Conservation (phyloP, 2,329 filamentous ascomycete genomes). For the Ceratocystis harringtonii region DNA sequence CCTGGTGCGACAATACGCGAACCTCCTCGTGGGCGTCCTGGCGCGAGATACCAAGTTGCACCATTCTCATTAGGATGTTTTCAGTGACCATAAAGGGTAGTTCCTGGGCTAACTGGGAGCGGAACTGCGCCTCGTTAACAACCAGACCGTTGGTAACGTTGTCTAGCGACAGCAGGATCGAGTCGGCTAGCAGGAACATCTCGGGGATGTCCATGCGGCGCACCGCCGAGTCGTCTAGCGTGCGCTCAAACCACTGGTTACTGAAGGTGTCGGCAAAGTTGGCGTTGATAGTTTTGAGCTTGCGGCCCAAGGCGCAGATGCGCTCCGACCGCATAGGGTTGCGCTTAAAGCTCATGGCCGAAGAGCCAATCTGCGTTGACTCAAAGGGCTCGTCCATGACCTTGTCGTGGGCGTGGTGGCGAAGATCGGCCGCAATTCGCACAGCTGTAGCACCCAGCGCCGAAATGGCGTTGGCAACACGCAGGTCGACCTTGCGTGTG, state of each 20-base stretch:
- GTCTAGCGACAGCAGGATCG: conserved; percentile 50
- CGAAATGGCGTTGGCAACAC: conserved; percentile 64
- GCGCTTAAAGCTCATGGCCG: conserved; percentile 39
- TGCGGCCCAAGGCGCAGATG: conserved; percentile 32
- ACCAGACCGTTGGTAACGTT: conserved; percentile 55
- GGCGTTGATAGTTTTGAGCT: conserved; percentile 29
- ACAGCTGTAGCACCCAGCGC: conserved; percentile 62
- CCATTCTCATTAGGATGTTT: conserved; percentile 60
- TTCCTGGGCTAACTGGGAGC: conserved; percentile 52
- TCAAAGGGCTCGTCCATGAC: conserved; percentile 61
- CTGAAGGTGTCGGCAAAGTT: conserved; percentile 24
- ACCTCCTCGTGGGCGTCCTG: conserved; percentile 83
- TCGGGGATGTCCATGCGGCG: conserved; percentile 48
- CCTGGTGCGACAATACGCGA: conserved; percentile 65
- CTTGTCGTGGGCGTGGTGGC: conserved; percentile 60
- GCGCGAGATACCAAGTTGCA: conserved; percentile 52
- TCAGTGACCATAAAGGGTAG: conserved; percentile 72
- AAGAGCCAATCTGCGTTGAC: conserved; percentile 59
- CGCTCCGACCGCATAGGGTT: conserved; percentile 37
- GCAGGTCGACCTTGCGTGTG: conserved; percentile 63
- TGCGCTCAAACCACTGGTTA: conserved; percentile 40
- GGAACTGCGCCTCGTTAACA: conserved; percentile 65
- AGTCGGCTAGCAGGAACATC: conserved; percentile 51
- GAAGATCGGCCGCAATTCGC: conserved; percentile 59
- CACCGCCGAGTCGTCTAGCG: conserved; percentile 63